Base-by-base conservation (phyloP, 108 stramenopile species). In the Cyclotella baltica region DNA sequence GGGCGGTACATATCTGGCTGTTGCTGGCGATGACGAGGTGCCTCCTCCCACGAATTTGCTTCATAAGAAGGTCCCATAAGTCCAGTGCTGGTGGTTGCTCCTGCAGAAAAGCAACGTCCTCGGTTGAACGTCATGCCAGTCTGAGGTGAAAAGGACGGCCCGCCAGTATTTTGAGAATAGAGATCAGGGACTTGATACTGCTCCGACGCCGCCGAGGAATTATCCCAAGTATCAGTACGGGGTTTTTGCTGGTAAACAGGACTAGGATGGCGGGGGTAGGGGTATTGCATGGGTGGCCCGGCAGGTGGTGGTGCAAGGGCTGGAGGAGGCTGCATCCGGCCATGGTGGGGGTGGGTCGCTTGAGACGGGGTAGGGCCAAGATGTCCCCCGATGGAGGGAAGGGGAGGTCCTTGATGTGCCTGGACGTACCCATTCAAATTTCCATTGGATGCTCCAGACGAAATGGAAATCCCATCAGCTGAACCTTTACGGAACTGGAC, bases 141-240 rank as follows among this genome's bases (percentile, higher is more conserved):
- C 23, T 65, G 40, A 34, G 52, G 16, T 1, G 48, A 64, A 25
- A 67, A 47, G 29, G 83, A 74, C 22, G 78, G 15, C 1, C 73
- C 62, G 0, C 31, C 59, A 33, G 20, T 31, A 31, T 61, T 18
- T 9, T 30, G 20, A 34, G 59, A 11, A 33, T 82, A 82, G 28
- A 34, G 35, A 22, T 72, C 62, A 5, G 86, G 76, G 4, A 80
- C 85, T 57, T 76, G 76, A 85, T 85, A 88, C n/a, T 91, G 86
- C 28, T 63, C 64, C 27, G 90, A 90, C n/a, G 84, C 76, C 37
- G 72, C 76, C 57, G 88, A 89, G 23, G 83, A 76, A 13, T 71
- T 86, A 6, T 92, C 91, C 83, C 81, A 89, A 2, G 76, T 71
- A 53, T 89, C 78, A 29, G 61, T 58, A 35, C 47, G 50, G 77